These are phyloP conservation scores for Exserohilum turcica DNA, from an alignment of 2,329 filamentous ascomycete genomes.

Conservation along the genomic window DNA sequence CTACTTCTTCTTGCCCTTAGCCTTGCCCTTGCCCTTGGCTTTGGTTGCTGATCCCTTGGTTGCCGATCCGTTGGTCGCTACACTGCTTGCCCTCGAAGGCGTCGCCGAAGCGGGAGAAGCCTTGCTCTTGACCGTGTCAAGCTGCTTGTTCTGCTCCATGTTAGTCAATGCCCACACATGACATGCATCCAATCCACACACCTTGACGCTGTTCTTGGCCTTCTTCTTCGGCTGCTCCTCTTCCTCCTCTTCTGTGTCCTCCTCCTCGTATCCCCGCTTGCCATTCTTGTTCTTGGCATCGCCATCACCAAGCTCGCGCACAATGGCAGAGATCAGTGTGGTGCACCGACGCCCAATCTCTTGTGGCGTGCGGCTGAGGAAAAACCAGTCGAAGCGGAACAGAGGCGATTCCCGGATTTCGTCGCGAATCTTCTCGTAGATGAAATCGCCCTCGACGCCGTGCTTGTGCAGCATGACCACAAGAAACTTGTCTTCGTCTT, in stretches of 20 bases:
- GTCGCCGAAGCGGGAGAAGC: constrained; percentile 76
- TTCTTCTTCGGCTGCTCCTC: constrained; percentile 92
- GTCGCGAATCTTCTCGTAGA: constrained; percentile 95
- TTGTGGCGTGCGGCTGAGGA: constrained; percentile 89
- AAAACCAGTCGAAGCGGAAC: constrained; percentile 99
- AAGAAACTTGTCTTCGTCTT: constrained; percentile 95
- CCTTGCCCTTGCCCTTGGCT: constrained; percentile 48
- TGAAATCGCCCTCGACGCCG: constrained; percentile 85
- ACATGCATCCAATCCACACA: constrained; percentile 51
- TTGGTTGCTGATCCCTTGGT: constrained; percentile 57
- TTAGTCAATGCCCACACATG: constrained; percentile 15
- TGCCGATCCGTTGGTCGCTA: constrained; percentile 73
- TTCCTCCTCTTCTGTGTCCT: constrained; percentile 78
- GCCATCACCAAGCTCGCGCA: constrained; percentile 84
- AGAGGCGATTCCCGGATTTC: constrained; percentile 93
- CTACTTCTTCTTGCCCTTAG: constrained; percentile 58
- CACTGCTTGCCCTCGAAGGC: constrained; percentile 85
- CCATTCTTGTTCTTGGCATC: constrained; percentile 67
- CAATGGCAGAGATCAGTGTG: constrained; percentile 90
- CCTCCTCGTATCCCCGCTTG: constrained; percentile 77
- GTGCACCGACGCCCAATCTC: constrained; percentile 93
- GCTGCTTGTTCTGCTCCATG: constrained; percentile 77
- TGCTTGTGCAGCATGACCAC: constrained; percentile 91
- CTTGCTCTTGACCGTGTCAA: constrained; percentile 82
- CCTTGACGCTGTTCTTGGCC: constrained; percentile 85